A percentile compares a stretch with the other conserved stretches of the same genome.
phyloP scores from a whole-genome alignment of 1,139 yeast species.

The Candida sp. region DNA sequence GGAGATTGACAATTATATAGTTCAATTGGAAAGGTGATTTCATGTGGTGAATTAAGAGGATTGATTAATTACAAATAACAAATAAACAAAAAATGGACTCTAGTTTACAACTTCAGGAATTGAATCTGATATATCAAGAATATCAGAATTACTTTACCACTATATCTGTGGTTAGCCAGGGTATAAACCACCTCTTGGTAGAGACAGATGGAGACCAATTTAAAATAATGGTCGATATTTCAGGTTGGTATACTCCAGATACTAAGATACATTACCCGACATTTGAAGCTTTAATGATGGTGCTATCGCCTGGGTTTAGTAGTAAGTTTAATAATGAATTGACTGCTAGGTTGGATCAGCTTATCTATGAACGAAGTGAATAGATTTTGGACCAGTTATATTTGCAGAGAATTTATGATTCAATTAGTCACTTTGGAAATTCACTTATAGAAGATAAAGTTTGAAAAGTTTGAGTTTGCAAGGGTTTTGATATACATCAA shows the following conservation, averaged over 20 bases:
- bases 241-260: constrained; percentile 31
- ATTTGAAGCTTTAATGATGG: constrained; percentile 44
- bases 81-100: constrained; percentile 19
- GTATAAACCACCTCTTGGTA: constrained; percentile 12
- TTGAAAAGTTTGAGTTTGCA: no score
- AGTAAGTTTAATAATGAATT: constrained; percentile 27
- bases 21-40: no score
- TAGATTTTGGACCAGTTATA: no score
- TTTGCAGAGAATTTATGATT: no score
- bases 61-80: no score
- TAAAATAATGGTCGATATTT: constrained; percentile 24
- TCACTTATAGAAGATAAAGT: no score
- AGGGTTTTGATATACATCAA: no score
- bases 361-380: no score
- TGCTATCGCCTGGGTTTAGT: constrained; percentile 28
- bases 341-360: constrained; percentile 15
- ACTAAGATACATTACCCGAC: constrained; percentile 30
- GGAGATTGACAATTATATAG: no score
- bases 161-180: constrained; percentile 16
- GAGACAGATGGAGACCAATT: constrained; percentile 18
- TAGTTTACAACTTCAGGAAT: constrained; percentile 18
- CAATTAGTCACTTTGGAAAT: no score
- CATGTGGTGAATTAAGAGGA: no score
- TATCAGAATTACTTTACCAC: constrained; percentile 24
- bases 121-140: constrained; percentile 21